phyloP scores from a whole-genome alignment of 345 rosid genomes.

The Nasturtium officinale region DNA sequence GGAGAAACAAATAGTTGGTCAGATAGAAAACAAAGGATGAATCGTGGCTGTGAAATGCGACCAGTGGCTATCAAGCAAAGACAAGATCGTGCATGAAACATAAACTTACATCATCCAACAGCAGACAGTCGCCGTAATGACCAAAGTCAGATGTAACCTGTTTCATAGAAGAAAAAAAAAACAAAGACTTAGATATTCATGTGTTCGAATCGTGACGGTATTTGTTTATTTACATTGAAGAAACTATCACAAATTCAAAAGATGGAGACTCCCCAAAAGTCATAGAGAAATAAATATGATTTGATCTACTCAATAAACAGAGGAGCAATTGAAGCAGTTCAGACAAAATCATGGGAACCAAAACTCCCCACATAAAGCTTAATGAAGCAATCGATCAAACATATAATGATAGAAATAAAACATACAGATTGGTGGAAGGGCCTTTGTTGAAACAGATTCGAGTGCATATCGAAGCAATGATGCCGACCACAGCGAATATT shows the following conservation, averaged over 20 bases:
- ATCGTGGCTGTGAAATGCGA: not conserved
- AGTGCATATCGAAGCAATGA: conserved; percentile 74
- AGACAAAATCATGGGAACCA: not conserved
- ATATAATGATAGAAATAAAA: conserved; percentile 3
- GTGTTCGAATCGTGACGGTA: not conserved
- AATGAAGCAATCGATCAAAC: conserved; percentile 19
- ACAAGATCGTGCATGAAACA: not conserved
- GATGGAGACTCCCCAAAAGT: conserved; percentile 2
- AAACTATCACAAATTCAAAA: not conserved
- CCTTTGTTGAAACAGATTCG: conserved; percentile 94
- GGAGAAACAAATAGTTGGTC: not conserved
- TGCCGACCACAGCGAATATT: conserved; percentile 76
- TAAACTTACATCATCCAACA: conserved; percentile 96
- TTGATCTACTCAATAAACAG: not conserved
- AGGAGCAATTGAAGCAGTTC: not conserved
- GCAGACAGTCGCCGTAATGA: conserved; percentile 84
- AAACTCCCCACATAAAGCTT: not conserved
- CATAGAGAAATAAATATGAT: conserved; percentile 8
- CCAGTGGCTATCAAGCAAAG: not conserved
- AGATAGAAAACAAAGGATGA: conserved; percentile 6
- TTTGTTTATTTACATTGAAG: not conserved
- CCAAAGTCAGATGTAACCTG: conserved; percentile 89
- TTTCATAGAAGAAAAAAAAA: conserved; percentile 20
- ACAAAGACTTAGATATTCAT: too few species aligned
- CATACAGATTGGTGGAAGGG: conserved; percentile 89